Evolutionary conservation across 139 green algal species (phyloP).

Genomic region (Chlamydomonas urium): DNA sequence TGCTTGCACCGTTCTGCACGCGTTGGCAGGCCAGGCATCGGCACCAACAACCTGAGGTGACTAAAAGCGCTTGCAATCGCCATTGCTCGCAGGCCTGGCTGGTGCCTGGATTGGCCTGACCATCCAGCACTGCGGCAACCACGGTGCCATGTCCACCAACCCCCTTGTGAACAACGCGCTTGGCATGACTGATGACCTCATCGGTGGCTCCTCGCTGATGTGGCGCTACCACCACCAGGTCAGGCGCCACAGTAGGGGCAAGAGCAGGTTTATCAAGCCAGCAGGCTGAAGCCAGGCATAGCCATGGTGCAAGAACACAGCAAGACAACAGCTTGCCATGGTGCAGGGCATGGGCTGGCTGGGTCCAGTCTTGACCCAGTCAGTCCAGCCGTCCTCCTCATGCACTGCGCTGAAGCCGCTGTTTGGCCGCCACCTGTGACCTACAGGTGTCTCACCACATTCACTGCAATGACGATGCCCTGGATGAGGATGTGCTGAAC

Average conservation of each 20-base stretch:
- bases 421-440: no score
- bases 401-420: no score
- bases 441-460: slow-evolving; percentile 80
- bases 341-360: no score
- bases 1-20: not conserved
- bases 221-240: slow-evolving; percentile 85
- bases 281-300: no score
- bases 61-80: no score
- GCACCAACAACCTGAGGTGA: no score
- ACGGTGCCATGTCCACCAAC: slow-evolving; percentile 84
- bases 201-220: slow-evolving; percentile 73
- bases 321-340: no score
- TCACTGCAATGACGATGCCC: slow-evolving; percentile 82
- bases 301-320: no score
- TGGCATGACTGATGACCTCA: slow-evolving; percentile 70
- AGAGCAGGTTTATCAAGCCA: no score
- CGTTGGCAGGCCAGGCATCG: not conserved
- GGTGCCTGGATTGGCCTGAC: slow-evolving; percentile 80
- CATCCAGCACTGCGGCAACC: slow-evolving; percentile 77
- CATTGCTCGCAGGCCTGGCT: slow-evolving; percentile 50
- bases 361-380: no score
- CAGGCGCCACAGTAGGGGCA: no score
- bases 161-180: slow-evolving; percentile 63
- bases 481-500: slow-evolving; percentile 80
- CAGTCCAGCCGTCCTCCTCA: no score